phyloP scores from a whole-genome alignment of 139 green algal species.

The Chlorella sp. region DNA sequence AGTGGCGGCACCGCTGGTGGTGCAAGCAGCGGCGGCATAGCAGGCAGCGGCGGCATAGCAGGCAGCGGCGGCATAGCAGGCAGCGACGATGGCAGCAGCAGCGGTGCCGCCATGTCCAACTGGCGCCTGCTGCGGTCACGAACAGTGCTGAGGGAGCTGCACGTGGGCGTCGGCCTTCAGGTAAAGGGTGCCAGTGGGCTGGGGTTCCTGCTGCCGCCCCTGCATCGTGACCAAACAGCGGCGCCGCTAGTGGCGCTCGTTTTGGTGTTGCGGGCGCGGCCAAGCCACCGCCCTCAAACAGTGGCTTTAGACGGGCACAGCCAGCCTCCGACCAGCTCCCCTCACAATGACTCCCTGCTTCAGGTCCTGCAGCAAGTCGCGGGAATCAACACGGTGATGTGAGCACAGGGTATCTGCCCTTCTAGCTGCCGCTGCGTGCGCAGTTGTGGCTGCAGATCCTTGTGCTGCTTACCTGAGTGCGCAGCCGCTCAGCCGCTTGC shows the following conservation, averaged over 20 bases:
- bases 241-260: no score
- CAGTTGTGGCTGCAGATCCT: no score
- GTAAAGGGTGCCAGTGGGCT: constrained; percentile 48
- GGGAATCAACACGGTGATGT: constrained; percentile 87
- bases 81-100: neutral
- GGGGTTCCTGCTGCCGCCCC: no score
- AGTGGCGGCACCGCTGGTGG: neutral
- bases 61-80: neutral
- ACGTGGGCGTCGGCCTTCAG: constrained; percentile 65
- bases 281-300: no score
- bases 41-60: neutral
- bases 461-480: no score
- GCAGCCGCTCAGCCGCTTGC: no score
- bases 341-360: no score
- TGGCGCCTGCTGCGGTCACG: constrained; percentile 17
- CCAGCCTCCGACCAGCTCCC: no score
- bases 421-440: neutral
- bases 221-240: no score
- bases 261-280: no score
- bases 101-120: neutral
- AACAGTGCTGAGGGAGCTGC: constrained; percentile 25
- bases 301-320: no score
- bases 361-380: constrained; percentile 78
- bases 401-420: neutral
- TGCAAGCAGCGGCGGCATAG: neutral